A percentile compares a stretch with the other conserved stretches of the same genome.
Conservation (phyloP, 1,139 yeast genomes). For the Scheffersomyces illinoinensis region DNA sequence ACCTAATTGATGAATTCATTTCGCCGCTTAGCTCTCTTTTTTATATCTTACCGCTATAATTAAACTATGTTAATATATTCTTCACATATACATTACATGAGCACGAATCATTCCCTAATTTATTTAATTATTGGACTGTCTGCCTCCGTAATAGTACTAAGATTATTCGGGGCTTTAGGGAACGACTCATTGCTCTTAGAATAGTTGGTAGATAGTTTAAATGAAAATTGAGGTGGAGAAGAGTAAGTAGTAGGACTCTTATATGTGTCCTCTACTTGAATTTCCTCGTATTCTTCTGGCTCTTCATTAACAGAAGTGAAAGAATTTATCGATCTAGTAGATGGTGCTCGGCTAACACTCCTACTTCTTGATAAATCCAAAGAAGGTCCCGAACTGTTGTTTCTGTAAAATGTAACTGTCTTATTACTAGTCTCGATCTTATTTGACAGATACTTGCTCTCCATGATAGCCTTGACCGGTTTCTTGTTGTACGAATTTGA, state of each 20-base stretch:
- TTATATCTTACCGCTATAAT: not conserved
- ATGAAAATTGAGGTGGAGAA: not conserved
- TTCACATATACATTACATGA: not conserved
- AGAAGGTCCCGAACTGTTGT: conserved; percentile 25
- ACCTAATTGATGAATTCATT: not conserved
- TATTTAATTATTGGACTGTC: conserved; percentile 10
- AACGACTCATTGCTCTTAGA: conserved; percentile 10
- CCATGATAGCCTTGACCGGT: conserved; percentile 31
- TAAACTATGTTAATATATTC: not conserved
- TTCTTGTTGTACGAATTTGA: conserved; percentile 42
- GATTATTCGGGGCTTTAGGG: conserved; percentile 5
- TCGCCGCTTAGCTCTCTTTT: not conserved
- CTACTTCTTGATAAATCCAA: conserved; percentile 16
- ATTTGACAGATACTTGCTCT: conserved; percentile 29
- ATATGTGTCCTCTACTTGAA: conserved; percentile 8
- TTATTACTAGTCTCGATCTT: conserved; percentile 52
- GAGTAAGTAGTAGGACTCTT: not conserved
- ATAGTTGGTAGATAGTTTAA: conserved; percentile 1
- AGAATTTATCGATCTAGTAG: conserved; percentile 28
- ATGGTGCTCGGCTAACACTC: conserved; percentile 30
- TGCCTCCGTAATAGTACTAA: conserved; percentile 18
- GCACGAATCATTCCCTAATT: conserved; percentile 6
- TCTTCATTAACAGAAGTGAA: conserved; percentile 26
- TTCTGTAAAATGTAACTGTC: conserved; percentile 56
- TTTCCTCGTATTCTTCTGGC: conserved; percentile 17